Evolutionary conservation across 163 green algal genomes (phyloP).

Genomic region (Coccomyxa subellipsoidea): DNA sequence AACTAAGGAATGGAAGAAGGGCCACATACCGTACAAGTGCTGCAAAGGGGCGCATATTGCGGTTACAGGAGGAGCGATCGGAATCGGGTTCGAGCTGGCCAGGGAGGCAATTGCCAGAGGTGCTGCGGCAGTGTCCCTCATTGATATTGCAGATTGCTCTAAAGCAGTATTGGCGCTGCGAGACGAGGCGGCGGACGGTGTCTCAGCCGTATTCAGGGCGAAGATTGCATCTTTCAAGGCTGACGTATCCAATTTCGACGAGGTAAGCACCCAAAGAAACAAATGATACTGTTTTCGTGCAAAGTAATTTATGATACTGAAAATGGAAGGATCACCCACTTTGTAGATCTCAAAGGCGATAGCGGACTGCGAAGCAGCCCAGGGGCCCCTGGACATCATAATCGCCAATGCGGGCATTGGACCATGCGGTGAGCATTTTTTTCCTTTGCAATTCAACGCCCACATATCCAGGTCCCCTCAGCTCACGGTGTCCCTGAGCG

Average conservation of each 20-base stretch:
- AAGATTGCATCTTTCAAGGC: background rate
- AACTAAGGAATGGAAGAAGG: background rate
- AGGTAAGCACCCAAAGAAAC: background rate
- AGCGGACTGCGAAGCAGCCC: background rate
- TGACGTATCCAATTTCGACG: background rate
- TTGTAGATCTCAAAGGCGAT: constrained; percentile 2
- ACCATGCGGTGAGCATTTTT: background rate
- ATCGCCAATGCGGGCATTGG: constrained; percentile 9
- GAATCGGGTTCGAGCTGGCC: constrained; percentile 13
- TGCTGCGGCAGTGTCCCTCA: background rate
- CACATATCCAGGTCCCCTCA: background rate
- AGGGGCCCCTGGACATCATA: background rate
- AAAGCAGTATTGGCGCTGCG: background rate
- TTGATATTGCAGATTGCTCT: background rate
- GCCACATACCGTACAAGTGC: background rate
- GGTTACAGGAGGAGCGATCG: constrained; percentile 6
- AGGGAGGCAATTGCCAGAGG: background rate
- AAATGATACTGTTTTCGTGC: background rate
- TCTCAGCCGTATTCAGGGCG: background rate
- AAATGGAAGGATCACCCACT: background rate
- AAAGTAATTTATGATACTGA: background rate
- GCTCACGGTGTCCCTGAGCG: background rate
- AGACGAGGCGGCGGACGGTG: background rate
- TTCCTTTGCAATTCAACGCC: too few relatives aligned
- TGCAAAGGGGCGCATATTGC: background rate